These are phyloP conservation scores for Krasilnikovozyma curviuscula DNA, from an alignment of 768 basidiomycete genomes.

Conservation along the genomic window DNA sequence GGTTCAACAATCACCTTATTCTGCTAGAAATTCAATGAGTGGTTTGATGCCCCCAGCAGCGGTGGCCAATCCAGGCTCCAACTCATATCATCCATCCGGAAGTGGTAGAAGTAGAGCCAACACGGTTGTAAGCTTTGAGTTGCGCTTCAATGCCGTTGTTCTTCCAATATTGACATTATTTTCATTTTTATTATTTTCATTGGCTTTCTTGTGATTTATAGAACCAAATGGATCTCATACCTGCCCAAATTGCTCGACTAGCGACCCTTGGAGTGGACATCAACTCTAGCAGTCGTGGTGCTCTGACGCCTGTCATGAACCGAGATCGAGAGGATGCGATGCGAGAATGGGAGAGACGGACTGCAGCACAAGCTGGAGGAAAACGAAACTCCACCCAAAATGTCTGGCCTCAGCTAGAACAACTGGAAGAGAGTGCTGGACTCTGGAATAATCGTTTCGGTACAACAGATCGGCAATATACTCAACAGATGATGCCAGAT, in stretches of 20 bases:
- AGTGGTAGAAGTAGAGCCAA: conserved; percentile 40
- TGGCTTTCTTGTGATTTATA: no score
- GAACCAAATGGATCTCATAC: conserved; percentile 80
- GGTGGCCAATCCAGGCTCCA: conserved; percentile 6
- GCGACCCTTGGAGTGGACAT: conserved; percentile 57
- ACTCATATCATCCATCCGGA: not conserved
- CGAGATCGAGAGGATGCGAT: conserved; percentile 86
- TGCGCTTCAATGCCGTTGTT: no score
- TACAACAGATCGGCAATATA: no score
- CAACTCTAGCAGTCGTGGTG: conserved; percentile 40
- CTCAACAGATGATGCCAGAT: no score
- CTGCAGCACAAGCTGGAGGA: not conserved
- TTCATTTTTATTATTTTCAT: no score
- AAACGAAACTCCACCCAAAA: conserved; percentile 7
- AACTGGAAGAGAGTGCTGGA: no score
- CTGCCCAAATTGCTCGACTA: conserved; percentile 73
- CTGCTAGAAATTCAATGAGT: conserved; percentile 5
- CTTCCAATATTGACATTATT: no score
- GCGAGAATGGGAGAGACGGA: conserved; percentile 86
- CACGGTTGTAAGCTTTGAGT: no score
- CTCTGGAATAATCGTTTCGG: no score
- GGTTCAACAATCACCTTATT: conserved; percentile 5
- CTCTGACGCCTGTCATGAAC: conserved; percentile 80
- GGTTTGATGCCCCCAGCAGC: conserved; percentile 8
- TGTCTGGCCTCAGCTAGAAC: conserved; percentile 9